Base-by-base conservation (phyloP, 345 rosid species). In the Linum lewisii region DNA sequence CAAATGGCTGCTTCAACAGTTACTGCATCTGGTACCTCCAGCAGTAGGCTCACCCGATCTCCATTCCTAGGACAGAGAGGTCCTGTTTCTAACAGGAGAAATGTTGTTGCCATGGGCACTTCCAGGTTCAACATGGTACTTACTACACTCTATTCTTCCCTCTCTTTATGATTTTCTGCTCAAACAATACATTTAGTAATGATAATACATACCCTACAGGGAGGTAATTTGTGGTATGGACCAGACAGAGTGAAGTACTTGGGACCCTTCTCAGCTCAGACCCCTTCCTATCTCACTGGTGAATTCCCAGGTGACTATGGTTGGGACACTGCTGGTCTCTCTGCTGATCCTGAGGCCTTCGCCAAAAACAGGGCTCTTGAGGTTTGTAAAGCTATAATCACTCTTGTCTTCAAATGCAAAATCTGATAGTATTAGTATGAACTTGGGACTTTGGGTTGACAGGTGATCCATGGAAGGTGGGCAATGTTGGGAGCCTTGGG, bases 321-420 rank as follows among this genome's bases (percentile, higher is more conserved):
- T 59, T 92, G 98, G 97, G 97, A 92, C 72, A 92, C 97, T 47
- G 97, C 97, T 50, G 95, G 98, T 52, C 62, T 92, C 37, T 88
- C 96, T 7, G 98, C 95, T 55, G 97, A 88, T 59, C 98, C 95
- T 29, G 95, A 92, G 73, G 97, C 97, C 69, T 88, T 93, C 47
- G 95, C 95, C 58, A 85, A 66, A 73, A 89, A 93, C 85, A 83
- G 97, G 78, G 97, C 95, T 80, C 95, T 93, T 67, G 99, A 89
- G 86, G 96, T 84, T 13, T 7, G 21, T 20, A 51, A 9, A 20
- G 54, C 22, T 51, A 18, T 21, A 21, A 15, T 18, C 6, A n/a
- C n/a, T n/a, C n/a, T n/a, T 49, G 21, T 51, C 19, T 15, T 1
- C 7, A 13, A 18, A 18, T 21, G 19, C n/a, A 20, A 51, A 2